Evolutionary conservation across 208 protist species (phyloP).

Genomic region (Chromosphaera perkinsii): DNA sequence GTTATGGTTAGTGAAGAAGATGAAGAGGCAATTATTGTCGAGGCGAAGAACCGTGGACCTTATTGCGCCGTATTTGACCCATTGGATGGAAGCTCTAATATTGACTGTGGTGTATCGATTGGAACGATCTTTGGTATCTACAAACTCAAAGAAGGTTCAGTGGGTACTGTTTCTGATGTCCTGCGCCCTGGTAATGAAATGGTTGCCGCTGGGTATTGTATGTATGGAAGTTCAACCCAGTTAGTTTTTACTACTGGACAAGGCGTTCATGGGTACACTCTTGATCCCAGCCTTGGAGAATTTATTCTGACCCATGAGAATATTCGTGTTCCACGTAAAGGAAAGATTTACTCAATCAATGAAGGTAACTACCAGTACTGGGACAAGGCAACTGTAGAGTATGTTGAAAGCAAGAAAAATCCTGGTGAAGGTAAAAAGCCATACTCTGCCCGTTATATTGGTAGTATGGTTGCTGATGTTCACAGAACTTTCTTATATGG

Average conservation of each 20-base stretch:
- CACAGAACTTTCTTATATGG: conserved; percentile 94
- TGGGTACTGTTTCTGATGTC: background rate
- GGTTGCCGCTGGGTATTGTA: conserved; percentile 50
- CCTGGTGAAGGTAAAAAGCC: conserved; percentile 4
- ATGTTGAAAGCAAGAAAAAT: conserved; percentile 45
- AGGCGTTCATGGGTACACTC: conserved; percentile 75
- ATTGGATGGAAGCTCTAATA: conserved; percentile 89
- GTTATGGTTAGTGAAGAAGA: conserved; percentile 69
- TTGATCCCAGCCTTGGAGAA: conserved; percentile 87
- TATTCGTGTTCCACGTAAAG: conserved; percentile 68
- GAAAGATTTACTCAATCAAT: conserved; percentile 93
- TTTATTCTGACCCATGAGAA: conserved; percentile 90
- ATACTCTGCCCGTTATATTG: conserved; percentile 68
- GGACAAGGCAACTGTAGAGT: conserved; percentile 41
- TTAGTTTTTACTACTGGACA: conserved; percentile 71
- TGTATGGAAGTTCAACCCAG: conserved; percentile 68
- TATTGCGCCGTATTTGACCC: conserved; percentile 89
- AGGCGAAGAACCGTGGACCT: conserved; percentile 49
- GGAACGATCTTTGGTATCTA: conserved; percentile 79
- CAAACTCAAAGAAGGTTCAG: conserved; percentile 7
- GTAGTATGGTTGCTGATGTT: conserved; percentile 92
- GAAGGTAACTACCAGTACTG: conserved; percentile 75
- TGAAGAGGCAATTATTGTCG: conserved; percentile 52
- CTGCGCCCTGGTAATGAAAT: conserved; percentile 44
- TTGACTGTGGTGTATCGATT: conserved; percentile 90